phyloP scores from a whole-genome alignment of 2,329 filamentous ascomycete species.

The Aspergillus clavatus region DNA sequence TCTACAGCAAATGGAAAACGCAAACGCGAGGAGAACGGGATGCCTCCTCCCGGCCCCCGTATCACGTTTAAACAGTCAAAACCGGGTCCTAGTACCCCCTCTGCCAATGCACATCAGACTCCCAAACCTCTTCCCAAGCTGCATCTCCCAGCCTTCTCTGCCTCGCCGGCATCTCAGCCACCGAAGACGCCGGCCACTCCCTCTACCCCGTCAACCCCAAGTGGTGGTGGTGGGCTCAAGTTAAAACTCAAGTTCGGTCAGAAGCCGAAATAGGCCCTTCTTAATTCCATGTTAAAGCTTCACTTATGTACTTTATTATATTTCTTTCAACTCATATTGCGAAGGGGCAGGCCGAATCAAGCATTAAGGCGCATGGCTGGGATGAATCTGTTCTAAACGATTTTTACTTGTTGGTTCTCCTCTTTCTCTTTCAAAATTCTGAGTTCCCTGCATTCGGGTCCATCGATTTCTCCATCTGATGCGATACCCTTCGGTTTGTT shows the following conservation, averaged over 20 bases:
- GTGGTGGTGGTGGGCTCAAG: slow-evolving; percentile 35
- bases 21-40: slow-evolving; percentile 37
- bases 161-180: slow-evolving; percentile 24
- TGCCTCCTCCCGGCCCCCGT: slow-evolving; percentile 31
- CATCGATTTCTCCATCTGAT: slow-evolving; percentile 3
- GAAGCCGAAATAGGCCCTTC: slow-evolving; percentile 25
- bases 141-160: slow-evolving; percentile 29
- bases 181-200: slow-evolving; percentile 23
- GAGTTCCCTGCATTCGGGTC: slow-evolving; percentile 3
- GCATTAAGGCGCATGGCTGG: slow-evolving; percentile 15
- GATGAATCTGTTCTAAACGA: slow-evolving; percentile 16
- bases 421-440: slow-evolving; percentile 10
- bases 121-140: slow-evolving; percentile 27
- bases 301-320: slow-evolving; percentile 14
- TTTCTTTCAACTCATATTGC: slow-evolving; percentile 2
- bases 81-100: slow-evolving; percentile 23
- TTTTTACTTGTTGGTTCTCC: slow-evolving; percentile 4
- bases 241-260: slow-evolving; percentile 40
- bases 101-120: slow-evolving; percentile 15
- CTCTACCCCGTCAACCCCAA: slow-evolving; percentile 30
- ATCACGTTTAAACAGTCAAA: slow-evolving; percentile 43
- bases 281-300: slow-evolving; percentile 4
- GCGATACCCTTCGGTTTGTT: slow-evolving; percentile 6
- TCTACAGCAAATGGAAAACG: slow-evolving; percentile 27
- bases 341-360: slow-evolving; percentile 10